Base-by-base conservation (phyloP, 495 filamentous ascomycete genomes). In the Aspergillus wentii region DNA sequence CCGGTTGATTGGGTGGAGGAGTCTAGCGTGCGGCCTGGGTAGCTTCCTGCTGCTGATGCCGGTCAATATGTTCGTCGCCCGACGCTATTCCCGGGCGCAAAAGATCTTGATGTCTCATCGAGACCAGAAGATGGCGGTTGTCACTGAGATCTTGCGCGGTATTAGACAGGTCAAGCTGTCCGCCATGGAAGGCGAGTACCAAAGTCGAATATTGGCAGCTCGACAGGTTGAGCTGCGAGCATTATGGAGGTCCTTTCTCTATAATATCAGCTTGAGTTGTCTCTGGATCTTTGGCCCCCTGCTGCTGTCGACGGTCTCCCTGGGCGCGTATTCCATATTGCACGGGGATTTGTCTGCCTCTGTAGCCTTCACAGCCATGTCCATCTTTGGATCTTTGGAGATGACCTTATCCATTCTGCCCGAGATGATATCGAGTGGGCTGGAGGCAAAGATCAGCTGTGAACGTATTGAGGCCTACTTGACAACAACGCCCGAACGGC, bases 131-230 rank as follows among this genome's bases (percentile, higher is more conserved):
- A 71, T 86, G 70, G 78, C 66, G 3, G 66, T 85, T 0, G 64
- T 88, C 14, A 81, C 78, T 4, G 83, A 88, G 57, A 82, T 81
- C 6, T 56, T 88, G 2, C 74, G 79, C 44, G 83, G 77, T 38
- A 86, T 88, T 33, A 69, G 84, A 9, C 83, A 87, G 53, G 86
- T 88, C 49, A 88, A 88, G 48, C 83, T 88, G 43, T 82, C 80
- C 4, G 84, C 82, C 13, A 57, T 82, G 10, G 84, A 88, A 54
- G 56, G 65, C 10, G 77, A 85, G 42, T 94, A 88, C 88, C 75
- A 90, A 57, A 60, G 70, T n/a, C 81, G 79, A 37, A 87, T 94
- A 36, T 54, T 62, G 13, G 66, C 66, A 5, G 73, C 78, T 17
- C 72, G 88, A 48, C 72, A 76, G 10, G 69, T 70, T 17, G 88